phyloP scores from a whole-genome alignment of 1,139 yeast genomes.

The Candida buenavistaensis region DNA sequence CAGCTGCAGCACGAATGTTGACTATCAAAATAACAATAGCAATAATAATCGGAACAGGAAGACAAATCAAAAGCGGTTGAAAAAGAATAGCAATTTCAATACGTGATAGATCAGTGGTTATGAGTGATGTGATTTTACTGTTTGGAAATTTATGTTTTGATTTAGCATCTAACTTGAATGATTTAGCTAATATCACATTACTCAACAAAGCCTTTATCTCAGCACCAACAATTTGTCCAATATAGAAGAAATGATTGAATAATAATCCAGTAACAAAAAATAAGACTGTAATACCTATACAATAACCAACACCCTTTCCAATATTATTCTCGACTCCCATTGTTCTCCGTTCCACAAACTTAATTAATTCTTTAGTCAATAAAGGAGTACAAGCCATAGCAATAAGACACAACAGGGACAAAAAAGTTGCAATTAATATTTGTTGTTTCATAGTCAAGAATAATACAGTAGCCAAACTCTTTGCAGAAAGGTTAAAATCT shows the following conservation, averaged over 20 bases:
- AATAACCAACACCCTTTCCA: constrained; percentile 41
- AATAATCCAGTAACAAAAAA: constrained; percentile 42
- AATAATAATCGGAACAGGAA: constrained; percentile 61
- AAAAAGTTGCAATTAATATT: constrained; percentile 22
- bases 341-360: constrained; percentile 27
- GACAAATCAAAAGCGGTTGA: constrained; percentile 62
- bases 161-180: constrained; percentile 29
- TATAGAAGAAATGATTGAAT: constrained; percentile 63
- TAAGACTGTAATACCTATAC: constrained; percentile 30
- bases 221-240: constrained; percentile 50
- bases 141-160: constrained; percentile 29
- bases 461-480: constrained; percentile 18
- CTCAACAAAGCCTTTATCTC: constrained; percentile 36
- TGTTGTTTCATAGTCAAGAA: constrained; percentile 30
- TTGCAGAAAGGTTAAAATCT: constrained; percentile 23
- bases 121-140: constrained; percentile 46
- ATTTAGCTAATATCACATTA: constrained; percentile 32
- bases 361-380: constrained; percentile 29
- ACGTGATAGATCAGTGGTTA: constrained; percentile 79
- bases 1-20: constrained; percentile 72
- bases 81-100: constrained; percentile 75
- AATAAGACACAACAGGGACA: constrained; percentile 19
- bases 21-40: constrained; percentile 64
- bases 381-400: constrained; percentile 26
- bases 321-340: constrained; percentile 19